Base-by-base conservation (phyloP, 164 flowering plant genomes). In the Nelumbo lutea region DNA sequence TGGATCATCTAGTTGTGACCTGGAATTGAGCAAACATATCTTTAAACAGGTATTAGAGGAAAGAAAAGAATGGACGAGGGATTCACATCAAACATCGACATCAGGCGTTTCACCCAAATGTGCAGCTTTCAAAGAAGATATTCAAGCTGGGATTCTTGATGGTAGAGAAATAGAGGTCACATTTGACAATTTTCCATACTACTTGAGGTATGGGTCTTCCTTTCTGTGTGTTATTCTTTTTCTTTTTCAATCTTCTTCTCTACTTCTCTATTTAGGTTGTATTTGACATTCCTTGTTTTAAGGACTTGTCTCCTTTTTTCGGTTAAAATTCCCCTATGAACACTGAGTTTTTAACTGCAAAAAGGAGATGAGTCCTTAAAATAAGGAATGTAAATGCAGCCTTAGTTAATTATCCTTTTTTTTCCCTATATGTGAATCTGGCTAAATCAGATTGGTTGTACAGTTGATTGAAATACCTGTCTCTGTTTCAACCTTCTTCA, bases 171-270 rank as follows among this genome's bases (percentile, higher is more conserved):
- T 87, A 65, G 71, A 84, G 60, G 92, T 83, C 74, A 84, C 96
- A 44, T 90, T 90, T 70, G 88, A 85, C 8, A 78, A 83, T 58
- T 91, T 91, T 73, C 90, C 96, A 41, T 91, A 91, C 77, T 91
- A 87, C 73, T 72, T 90, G 70, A 91, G 96, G 96, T 88, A 78
- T 51, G 68, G 1, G 7, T 50, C 52, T 68, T 66, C 53, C 14
- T 46, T 38, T 56, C 44, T 44, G 9, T 39, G 39, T 52, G 8
- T 44, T 52, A 51, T 9, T 13, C 42, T 52, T 39, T 4, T 50
- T 41, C 9, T 40, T 11, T 65, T 40, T n/a, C n/a, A 42, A 14
- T 10, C 10, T 13, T 15, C 27, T 27, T 27, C 27, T 27, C 27
- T 27, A 27, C 27, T 27, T 27, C 27, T 27, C 27, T 27, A 0